These are phyloP conservation scores for Babesia bigemina DNA, from an alignment of 169 alveolate genomes.

Conservation along the genomic window DNA sequence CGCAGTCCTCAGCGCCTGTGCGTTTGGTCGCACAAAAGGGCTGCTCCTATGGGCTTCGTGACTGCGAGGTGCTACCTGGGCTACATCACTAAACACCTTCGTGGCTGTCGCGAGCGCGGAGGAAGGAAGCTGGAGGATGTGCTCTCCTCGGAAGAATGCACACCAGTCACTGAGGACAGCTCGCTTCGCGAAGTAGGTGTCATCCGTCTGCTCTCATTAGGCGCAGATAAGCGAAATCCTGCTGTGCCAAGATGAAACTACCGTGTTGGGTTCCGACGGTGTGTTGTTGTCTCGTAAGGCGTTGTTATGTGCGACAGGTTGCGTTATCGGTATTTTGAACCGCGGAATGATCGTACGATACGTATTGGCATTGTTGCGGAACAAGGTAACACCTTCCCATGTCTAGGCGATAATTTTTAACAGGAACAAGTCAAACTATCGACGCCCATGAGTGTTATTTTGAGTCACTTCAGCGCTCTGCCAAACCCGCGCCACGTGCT, in stretches of 20 bases:
- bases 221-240: slow-evolving; percentile 18
- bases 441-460: slow-evolving; percentile 1
- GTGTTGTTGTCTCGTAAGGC: neutral
- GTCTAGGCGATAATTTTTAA: too few species aligned
- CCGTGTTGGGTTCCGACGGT: slow-evolving; percentile 22
- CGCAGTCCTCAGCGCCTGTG: slow-evolving; percentile 24
- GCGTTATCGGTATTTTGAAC: slow-evolving; percentile 2
- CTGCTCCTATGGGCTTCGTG: slow-evolving; percentile 57
- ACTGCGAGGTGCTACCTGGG: slow-evolving; percentile 48
- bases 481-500: neutral
- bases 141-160: neutral
- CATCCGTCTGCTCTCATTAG: neutral
- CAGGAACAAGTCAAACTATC: slow-evolving; percentile 23
- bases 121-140: slow-evolving; percentile 20
- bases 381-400: neutral
- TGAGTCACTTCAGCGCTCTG: neutral
- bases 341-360: slow-evolving; percentile 23
- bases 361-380: slow-evolving; percentile 6
- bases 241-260: slow-evolving; percentile 5
- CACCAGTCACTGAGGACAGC: slow-evolving; percentile 7
- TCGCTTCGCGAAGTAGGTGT: slow-evolving; percentile 42
- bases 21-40: slow-evolving; percentile 49
- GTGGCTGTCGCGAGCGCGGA: slow-evolving; percentile 21
- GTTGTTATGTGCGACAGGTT: neutral
- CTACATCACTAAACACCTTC: slow-evolving; percentile 45